Evolutionary conservation across 2,329 filamentous ascomycete species (phyloP).

Genomic region (Erysiphe pulchra): DNA sequence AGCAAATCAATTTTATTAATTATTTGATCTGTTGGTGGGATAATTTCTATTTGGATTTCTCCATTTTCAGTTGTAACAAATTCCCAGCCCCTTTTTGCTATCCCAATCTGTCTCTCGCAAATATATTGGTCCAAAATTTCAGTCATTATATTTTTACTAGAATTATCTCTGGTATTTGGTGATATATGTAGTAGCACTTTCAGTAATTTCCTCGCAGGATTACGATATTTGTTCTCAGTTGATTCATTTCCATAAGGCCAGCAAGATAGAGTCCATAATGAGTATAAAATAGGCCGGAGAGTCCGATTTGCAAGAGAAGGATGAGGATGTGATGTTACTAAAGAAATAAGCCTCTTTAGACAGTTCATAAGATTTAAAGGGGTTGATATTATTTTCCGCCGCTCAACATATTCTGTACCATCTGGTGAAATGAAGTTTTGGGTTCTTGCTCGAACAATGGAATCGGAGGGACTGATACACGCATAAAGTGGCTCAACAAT

Average conservation of each 20-base stretch:
- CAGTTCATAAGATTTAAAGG: conserved; percentile 22
- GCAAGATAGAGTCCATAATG: conserved; percentile 36
- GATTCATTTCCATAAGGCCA: conserved; percentile 18
- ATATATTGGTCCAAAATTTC: conserved; percentile 27
- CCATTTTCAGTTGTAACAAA: conserved; percentile 22
- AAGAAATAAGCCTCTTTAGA: conserved; percentile 26
- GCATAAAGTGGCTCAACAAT: conserved; percentile 33
- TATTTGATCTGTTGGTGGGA: conserved; percentile 1
- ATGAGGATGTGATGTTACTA: conserved; percentile 38
- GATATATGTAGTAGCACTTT: conserved; percentile 31
- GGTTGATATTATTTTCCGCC: conserved; percentile 14
- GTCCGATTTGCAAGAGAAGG: conserved; percentile 37
- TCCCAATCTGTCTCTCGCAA: conserved; percentile 21
- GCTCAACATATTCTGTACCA: conserved; percentile 4
- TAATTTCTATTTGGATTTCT: conserved; percentile 23
- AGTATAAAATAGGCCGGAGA: conserved; percentile 28
- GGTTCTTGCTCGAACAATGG: too few relatives aligned
- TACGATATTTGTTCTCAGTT: conserved; percentile 17
- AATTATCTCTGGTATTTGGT: conserved; percentile 11
- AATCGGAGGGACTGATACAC: conserved; percentile 19
- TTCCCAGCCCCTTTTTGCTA: conserved; percentile 21
- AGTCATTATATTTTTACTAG: conserved; percentile 13
- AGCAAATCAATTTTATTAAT: conserved; percentile 3
- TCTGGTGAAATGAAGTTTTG: background rate
- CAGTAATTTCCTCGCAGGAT: conserved; percentile 24